Conservation (phyloP, 768 basidiomycete species). For the Lactarius quietus region DNA sequence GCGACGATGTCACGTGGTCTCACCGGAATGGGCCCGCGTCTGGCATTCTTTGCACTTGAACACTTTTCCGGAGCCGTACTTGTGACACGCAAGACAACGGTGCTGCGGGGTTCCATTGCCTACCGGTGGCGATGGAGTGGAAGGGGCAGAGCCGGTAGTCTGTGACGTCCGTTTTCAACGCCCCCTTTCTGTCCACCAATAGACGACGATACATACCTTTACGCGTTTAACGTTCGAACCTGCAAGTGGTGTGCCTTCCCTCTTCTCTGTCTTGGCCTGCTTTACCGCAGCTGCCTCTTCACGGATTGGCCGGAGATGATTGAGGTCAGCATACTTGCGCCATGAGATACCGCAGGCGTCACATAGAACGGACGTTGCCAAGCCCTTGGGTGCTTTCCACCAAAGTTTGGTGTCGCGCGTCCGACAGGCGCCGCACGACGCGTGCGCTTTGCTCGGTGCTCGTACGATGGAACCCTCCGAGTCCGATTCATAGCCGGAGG, state of each 20-base stretch:
- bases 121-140: constrained; percentile 58
- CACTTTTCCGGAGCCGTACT: constrained; percentile 75
- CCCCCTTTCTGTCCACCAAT: neutral
- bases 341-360: constrained; percentile 84
- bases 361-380: constrained; percentile 75
- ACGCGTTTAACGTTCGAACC: constrained; percentile 58
- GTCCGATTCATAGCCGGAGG: constrained; percentile 40
- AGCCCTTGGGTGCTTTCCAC: constrained; percentile 92
- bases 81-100: constrained; percentile 71
- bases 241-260: constrained; percentile 57
- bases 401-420: constrained; percentile 74
- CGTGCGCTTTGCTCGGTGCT: constrained; percentile 48
- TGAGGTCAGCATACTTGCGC: constrained; percentile 91
- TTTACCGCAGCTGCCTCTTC: constrained; percentile 55
- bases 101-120: constrained; percentile 47
- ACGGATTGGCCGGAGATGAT: constrained; percentile 58
- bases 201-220: constrained; percentile 41
- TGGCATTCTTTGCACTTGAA: constrained; percentile 79
- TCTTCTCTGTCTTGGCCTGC: constrained; percentile 42
- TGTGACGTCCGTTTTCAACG: constrained; percentile 27
- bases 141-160: constrained; percentile 45
- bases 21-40: constrained; percentile 78
- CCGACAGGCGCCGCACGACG: constrained; percentile 78
- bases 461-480: constrained; percentile 76
- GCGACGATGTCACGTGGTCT: constrained; percentile 25